These are phyloP conservation scores for Globisporangium cederbergense DNA, from an alignment of 352 stramenopile genomes.

Conservation along the genomic window DNA sequence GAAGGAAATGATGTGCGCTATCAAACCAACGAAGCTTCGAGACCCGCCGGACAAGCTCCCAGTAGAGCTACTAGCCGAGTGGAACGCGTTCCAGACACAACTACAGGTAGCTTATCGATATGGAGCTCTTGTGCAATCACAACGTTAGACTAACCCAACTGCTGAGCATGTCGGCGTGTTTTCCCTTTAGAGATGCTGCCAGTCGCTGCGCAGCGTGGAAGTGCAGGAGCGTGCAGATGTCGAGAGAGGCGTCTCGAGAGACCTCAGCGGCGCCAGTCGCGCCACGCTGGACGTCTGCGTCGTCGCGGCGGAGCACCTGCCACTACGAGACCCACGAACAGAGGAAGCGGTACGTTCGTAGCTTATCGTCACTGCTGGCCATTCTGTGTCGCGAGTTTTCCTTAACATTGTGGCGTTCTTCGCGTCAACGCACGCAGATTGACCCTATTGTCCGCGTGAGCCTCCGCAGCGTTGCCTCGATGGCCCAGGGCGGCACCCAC, in stretches of 20 bases:
- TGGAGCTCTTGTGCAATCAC: background rate
- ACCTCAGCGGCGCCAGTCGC: conserved; percentile 26
- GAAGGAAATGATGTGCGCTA: background rate
- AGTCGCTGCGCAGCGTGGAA: conserved; percentile 18
- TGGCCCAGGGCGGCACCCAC: conserved; percentile 4
- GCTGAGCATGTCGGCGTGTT: background rate
- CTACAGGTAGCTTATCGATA: conserved; percentile 27
- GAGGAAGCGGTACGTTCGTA: conserved; percentile 32
- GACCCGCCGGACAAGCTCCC: conserved; percentile 32
- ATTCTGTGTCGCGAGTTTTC: too few species aligned
- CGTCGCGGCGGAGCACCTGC: conserved; percentile 44
- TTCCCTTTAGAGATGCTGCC: conserved; percentile 21
- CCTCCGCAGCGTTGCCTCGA: conserved; percentile 18
- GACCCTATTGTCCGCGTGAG: conserved; percentile 50
- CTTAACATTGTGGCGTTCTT: background rate
- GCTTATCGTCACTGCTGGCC: background rate
- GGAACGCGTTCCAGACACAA: conserved; percentile 18
- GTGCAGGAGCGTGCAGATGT: conserved; percentile 29
- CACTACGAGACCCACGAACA: conserved; percentile 41
- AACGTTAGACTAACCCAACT: background rate
- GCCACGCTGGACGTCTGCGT: conserved; percentile 38
- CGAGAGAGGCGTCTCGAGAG: conserved; percentile 25
- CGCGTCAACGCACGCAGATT: conserved; percentile 29
- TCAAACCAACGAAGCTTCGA: conserved; percentile 25
- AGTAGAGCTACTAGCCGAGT: conserved; percentile 26